phyloP scores from a whole-genome alignment of 1,139 yeast genomes.

The Hemisphaericaspora lyxosophila region DNA sequence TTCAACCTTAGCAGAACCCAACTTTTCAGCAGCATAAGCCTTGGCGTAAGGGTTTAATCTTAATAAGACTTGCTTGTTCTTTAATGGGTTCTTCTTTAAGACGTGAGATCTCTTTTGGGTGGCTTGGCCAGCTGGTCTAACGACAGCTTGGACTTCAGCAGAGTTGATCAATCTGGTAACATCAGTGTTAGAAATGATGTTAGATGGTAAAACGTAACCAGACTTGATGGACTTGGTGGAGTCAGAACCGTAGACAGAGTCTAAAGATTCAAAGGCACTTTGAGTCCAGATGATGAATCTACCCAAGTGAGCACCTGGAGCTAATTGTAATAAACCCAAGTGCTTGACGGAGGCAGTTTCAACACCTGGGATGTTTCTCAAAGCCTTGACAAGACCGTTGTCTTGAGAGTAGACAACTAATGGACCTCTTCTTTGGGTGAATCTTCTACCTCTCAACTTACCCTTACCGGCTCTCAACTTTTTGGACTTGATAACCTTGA shows the following conservation, averaged over 20 bases:
- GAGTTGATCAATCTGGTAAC: conserved; percentile 98
- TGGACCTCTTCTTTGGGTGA: conserved; percentile 99
- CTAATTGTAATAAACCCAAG: conserved; percentile 96
- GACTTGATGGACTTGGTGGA: conserved; percentile 81
- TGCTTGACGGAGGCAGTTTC: conserved; percentile 93
- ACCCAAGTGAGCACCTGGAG: conserved; percentile 99
- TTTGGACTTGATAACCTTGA: conserved; percentile 98
- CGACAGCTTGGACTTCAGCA: conserved; percentile 96
- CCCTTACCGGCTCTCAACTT: conserved; percentile 99
- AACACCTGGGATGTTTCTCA: conserved; percentile 99
- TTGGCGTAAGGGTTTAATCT: conserved; percentile 99
- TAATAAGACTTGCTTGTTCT: conserved; percentile 97
- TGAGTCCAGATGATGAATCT: conserved; percentile 99
- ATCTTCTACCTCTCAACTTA: conserved; percentile 99
- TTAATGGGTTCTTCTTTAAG: conserved; percentile 99
- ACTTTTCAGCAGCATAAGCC: conserved; percentile 90
- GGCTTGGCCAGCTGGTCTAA: conserved; percentile 95
- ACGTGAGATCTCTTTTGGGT: conserved; percentile 93
- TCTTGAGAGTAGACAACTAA: conserved; percentile 97
- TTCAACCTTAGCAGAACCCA: conserved; percentile 81
- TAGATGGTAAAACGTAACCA: conserved; percentile 88
- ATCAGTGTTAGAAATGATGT: conserved; percentile 95
- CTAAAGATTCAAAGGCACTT: conserved; percentile 95
- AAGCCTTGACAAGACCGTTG: conserved; percentile 97
- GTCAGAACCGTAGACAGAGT: conserved; percentile 96